Percentiles rank a stretch among this genome's conserved stretches.
phyloP scores from a whole-genome alignment of 371 early-diverging fungal species.

The Apophysomyces sp. region DNA sequence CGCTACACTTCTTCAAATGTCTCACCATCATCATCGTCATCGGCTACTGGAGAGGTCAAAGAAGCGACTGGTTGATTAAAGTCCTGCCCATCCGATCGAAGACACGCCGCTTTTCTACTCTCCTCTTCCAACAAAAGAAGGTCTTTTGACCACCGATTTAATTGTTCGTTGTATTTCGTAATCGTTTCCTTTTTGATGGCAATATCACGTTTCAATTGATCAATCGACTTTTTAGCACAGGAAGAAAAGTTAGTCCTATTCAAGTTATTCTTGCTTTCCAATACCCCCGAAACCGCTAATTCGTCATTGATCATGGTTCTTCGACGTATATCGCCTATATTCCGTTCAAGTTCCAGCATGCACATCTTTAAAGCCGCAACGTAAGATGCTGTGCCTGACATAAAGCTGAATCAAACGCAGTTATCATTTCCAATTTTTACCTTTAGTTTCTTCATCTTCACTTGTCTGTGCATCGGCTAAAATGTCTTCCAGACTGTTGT shows the following conservation, averaged over 20 bases:
- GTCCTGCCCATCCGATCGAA: conserved; percentile 17
- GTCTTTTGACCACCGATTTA: conserved; percentile 17
- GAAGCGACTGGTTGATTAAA: conserved; percentile 5
- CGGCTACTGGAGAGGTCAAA: conserved; percentile 1
- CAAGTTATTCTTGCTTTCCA: background rate
- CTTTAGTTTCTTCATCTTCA: conserved; percentile 14
- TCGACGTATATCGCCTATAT: conserved; percentile 26
- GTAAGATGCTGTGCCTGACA: conserved; percentile 10
- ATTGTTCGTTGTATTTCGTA: conserved; percentile 6
- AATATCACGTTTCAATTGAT: conserved; percentile 18
- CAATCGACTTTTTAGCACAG: conserved; percentile 11
- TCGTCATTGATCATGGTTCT: conserved; percentile 24
- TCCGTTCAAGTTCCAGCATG: conserved; percentile 27
- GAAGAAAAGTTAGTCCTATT: background rate
- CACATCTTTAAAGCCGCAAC: conserved; percentile 16
- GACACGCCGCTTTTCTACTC: conserved; percentile 5
- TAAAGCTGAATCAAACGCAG: background rate
- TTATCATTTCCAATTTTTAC: background rate
- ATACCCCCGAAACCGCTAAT: conserved; percentile 30
- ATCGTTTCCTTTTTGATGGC: conserved; percentile 17
- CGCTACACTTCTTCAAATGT: conserved; percentile 20
- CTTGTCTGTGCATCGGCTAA: conserved; percentile 23
- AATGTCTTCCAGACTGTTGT: conserved; percentile 31
- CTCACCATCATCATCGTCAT: conserved; percentile 20
- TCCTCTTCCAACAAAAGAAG: conserved; percentile 14